Base-by-base conservation (phyloP, 345 rosid genomes). In the Nephelium lappaceum region DNA sequence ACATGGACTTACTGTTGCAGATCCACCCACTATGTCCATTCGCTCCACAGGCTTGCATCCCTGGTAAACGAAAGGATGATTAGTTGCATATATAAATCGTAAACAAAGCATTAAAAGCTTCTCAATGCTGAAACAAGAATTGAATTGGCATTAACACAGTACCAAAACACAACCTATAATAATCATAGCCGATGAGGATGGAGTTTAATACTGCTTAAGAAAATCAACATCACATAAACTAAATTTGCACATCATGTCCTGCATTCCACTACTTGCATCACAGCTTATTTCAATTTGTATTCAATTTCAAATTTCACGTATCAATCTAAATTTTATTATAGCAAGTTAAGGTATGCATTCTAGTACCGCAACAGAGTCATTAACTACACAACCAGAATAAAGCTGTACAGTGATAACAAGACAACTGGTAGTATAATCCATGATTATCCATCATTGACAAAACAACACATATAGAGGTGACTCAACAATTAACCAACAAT, bases 11-110 rank as follows among this genome's bases (percentile, higher is more conserved):
- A 86, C 93, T 5, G 91, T 81, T 78, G 97, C 91, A 66, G 98
- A 96, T 70, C 92, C 90, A 19, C 92, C 93, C 67, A 81, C 86
- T 47, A 91, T 69, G 73, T 94, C 97, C 88, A 87, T 88, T 65
- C 84, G 92, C 82, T 92, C 98, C 70, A 82, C 80, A n/a, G 98
- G 98, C 84, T 86, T 94, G 89, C 90, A 88, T 67, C 98, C 99
- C 99, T 97, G 85, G 47, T 76, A 53, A 71, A 83, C 16, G 16
- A 74, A 21, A 69, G 11, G 60, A 69, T n/a, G 9, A 39, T 51
- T n/a, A 49, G 78, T 42, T 16, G 24, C 69, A 64, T 49, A 64
- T 49, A 10, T 42, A 61, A 64, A 74, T 47, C 2, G 49, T 23
- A 31, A 65, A 9, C 24, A 23, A n/a, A 49, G 55, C 21, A 49